phyloP scores from a whole-genome alignment of 805 yeast genomes.

The Sugiyamaella mastotermitis region DNA sequence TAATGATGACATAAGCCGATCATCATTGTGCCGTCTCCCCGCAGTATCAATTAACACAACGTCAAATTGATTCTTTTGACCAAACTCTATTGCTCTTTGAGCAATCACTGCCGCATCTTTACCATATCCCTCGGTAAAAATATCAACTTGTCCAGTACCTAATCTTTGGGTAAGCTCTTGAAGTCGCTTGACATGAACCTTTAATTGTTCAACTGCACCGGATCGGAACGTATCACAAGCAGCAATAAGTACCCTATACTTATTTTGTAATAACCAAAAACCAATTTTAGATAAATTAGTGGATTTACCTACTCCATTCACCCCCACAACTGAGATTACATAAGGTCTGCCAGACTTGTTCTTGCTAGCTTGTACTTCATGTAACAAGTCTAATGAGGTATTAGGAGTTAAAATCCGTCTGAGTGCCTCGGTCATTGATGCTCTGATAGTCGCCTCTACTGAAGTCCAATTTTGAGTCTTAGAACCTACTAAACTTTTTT shows the following conservation, averaged over 20 bases:
- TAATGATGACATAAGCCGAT: constrained; percentile 89
- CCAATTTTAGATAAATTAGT: constrained; percentile 92
- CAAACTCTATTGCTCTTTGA: constrained; percentile 79
- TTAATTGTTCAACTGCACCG: constrained; percentile 96
- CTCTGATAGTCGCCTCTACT: constrained; percentile 61
- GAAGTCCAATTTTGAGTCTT: constrained; percentile 71
- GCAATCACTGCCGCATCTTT: constrained; percentile 97
- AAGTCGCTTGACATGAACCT: constrained; percentile 86
- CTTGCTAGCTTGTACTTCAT: constrained; percentile 59
- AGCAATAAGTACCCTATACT: constrained; percentile 78
- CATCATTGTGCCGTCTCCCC: constrained; percentile 93
- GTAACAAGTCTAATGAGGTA: constrained; percentile 78
- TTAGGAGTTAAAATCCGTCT: constrained; percentile 80
- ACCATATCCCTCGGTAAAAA: constrained; percentile 93
- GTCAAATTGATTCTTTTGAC: constrained; percentile 63
- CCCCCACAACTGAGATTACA: constrained; percentile 96
- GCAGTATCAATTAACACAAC: constrained; percentile 94
- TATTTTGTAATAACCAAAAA: constrained; percentile 89
- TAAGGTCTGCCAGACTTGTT: constrained; percentile 49
- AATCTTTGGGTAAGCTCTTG: constrained; percentile 55
- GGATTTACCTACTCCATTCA: constrained; percentile 96
- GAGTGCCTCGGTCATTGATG: constrained; percentile 51
- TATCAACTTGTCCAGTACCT: constrained; percentile 48
- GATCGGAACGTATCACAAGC: constrained; percentile 98
- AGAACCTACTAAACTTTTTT: constrained; percentile 62